Base-by-base conservation (phyloP, 441 rosid genomes). In the Kokia cookei region DNA sequence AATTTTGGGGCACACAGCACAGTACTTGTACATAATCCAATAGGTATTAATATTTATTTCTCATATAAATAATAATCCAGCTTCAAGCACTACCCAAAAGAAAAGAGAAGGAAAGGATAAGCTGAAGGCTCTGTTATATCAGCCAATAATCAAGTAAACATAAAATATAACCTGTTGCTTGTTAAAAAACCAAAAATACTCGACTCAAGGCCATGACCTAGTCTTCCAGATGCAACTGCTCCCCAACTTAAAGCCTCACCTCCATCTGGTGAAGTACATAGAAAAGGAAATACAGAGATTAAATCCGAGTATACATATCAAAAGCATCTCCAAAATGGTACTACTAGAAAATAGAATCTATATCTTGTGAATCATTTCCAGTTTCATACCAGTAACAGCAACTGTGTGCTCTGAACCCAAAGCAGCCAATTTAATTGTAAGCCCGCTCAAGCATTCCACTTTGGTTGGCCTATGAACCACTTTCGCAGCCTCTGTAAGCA, bases 211-310 rank as follows among this genome's bases (percentile, higher is more conserved):
- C 93, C 95, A 77, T 95, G 98, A 65, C 99, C 99, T 80, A 95
- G 98, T 82, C 89, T 88, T 71, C 97, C 97, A 73, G 86, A 85
- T 13, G 87, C 93, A 53, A 91, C 98, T 76, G 78, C 90, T 73
- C 99, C 99, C 99, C 99, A 95, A 73, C 99, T 93, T 73, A 95
- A 82, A 67, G 89, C 86, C 81, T 88, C 85, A 60, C 98, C 99
- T 81, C 69, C 89, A 82, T 85, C 99, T 95, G 79, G 45, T 13
- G 66, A 79, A 65, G 53, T 77, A 67, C 55, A 74, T 17, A 64
- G 51, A 74, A 50, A 77, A 73, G 29, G 54, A 43, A 40, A 65
- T 71, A 43, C 43, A 45, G 45, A 19, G 40, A 29, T 72, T 66
- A 65, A 45, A 26, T 47, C 71, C 65, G 35, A 24, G 54, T 19